Percentiles rank a stretch among this genome's conserved stretches.
phyloP scores from a whole-genome alignment of 345 rosid genomes.

The Eucalyptus camaldulensis region DNA sequence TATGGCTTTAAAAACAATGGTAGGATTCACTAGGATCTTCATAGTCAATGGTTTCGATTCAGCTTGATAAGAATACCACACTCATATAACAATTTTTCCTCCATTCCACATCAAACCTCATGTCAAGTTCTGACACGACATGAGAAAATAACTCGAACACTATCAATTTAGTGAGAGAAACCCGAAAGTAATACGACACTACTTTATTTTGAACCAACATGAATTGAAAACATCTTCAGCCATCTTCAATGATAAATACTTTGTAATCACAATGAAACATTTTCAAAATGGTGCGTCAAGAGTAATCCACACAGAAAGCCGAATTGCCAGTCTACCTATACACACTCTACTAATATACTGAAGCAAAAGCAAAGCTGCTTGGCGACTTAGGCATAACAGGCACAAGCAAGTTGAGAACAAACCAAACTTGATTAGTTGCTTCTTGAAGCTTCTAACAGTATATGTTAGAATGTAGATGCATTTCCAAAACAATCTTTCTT shows the following conservation, averaged over 20 bases:
- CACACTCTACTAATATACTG: too few species aligned
- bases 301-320: background rate
- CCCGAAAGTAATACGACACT: background rate
- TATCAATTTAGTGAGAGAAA: background rate
- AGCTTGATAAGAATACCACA: background rate
- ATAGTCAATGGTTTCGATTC: background rate
- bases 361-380: background rate
- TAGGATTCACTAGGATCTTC: background rate
- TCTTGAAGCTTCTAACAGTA: background rate
- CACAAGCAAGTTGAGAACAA: background rate
- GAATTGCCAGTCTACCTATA: background rate
- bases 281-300: too few species aligned
- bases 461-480: background rate
- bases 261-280: too few species aligned
- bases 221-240: background rate
- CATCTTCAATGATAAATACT: background rate
- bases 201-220: background rate
- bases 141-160: background rate
- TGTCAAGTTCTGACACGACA: background rate
- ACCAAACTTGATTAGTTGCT: background rate
- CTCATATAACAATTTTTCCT: background rate
- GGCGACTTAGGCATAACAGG: background rate
- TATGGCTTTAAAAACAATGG: background rate
- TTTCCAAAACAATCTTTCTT: background rate
- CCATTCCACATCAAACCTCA: background rate